Evolutionary conservation across 2,329 filamentous ascomycete species (phyloP), one percentile per base, ranked within the genome.

Genomic region (Arachnomyces sp.): DNA sequence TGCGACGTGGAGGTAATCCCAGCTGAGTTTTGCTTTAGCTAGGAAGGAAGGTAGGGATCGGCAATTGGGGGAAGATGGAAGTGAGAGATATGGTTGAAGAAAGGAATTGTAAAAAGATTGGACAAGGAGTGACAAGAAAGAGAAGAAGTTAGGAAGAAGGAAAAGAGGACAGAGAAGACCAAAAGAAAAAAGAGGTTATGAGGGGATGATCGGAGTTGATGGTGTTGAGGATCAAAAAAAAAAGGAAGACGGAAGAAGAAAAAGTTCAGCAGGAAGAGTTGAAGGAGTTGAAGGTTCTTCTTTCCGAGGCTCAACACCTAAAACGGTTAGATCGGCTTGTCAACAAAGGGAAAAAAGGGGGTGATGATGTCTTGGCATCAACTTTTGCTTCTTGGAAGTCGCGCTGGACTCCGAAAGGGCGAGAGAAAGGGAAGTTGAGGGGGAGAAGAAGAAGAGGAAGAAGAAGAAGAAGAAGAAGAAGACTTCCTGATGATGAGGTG

Each of bases 131-230:
- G 15, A 18, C 6, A 25, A 37, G 32, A 14, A 39, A 39, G 25
- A 11, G n/a, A 33, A 34, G 33, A 34, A 35, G 33, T 31, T 14
- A 36, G 35, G 43, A 40, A 43, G 36, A 20, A 28, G 33, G 25
- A 6, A 28, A 31, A 38, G 36, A 34, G 18, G 31, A 34, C 34
- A n/a, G 9, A 5, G 32, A 25, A 14, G 28, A 31, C n/a, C 16
- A 28, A 28, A 29, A 18, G 17, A 28, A 32, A 17, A 33, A 16
- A 28, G 17, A 32, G 28, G 16, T 12, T 20, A 31, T 20, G 33
- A 18, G 13, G 18, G 33, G n/a, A 13, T 12, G 33, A 35, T 35
- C 14, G 17, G 13, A 35, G 17, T 35, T n/a, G 3, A 17, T 12
- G 18, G 16, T 35, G 15, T 34, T 36, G 14, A 28, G 20, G 25